A percentile compares a stretch with the other conserved stretches of the same genome.
Conservation (phyloP, 2,329 filamentous ascomycete genomes). For the Aureobasidium sp. region DNA sequence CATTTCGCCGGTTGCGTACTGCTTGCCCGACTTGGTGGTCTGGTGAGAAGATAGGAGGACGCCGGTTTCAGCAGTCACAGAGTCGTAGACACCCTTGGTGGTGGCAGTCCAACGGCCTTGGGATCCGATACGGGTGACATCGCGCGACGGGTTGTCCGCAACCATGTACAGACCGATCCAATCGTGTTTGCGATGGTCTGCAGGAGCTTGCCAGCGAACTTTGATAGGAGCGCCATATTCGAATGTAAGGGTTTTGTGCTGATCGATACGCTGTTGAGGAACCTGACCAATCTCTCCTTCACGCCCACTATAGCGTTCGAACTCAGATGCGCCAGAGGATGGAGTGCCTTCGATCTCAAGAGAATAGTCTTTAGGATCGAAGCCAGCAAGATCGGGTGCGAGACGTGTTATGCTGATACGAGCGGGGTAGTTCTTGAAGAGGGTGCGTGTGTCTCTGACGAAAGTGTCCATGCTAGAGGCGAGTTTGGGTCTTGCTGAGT, state of each 20-base stretch:
- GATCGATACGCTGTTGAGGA: constrained; percentile 52
- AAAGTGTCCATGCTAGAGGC: constrained; percentile 80
- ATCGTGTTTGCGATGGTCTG: constrained; percentile 80
- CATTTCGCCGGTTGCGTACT: constrained; percentile 70
- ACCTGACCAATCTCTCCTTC: constrained; percentile 65
- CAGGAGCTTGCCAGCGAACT: constrained; percentile 83
- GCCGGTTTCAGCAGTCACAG: constrained; percentile 65
- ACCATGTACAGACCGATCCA: constrained; percentile 98
- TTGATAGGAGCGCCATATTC: constrained; percentile 87
- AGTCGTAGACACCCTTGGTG: constrained; percentile 68
- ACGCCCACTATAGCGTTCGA: constrained; percentile 60
- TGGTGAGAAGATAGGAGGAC: constrained; percentile 64
- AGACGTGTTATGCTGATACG: constrained; percentile 76
- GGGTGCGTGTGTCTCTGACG: constrained; percentile 75
- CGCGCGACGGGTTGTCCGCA: constrained; percentile 81
- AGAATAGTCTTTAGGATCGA: constrained; percentile 73
- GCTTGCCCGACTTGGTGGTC: constrained; percentile 44
- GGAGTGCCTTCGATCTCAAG: constrained; percentile 57
- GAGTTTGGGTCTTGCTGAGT: constrained; percentile 76
- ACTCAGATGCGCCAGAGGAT: constrained; percentile 40
- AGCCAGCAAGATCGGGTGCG: constrained; percentile 70
- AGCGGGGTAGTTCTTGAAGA: constrained; percentile 85
- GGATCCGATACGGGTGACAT: constrained; percentile 75
- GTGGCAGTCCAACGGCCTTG: constrained; percentile 86
- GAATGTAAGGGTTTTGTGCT: constrained; percentile 68